Evolutionary conservation across 2,329 filamentous ascomycete species (phyloP), one percentile per base, ranked within the genome.

Genomic region (Hypoxylon sp.): DNA sequence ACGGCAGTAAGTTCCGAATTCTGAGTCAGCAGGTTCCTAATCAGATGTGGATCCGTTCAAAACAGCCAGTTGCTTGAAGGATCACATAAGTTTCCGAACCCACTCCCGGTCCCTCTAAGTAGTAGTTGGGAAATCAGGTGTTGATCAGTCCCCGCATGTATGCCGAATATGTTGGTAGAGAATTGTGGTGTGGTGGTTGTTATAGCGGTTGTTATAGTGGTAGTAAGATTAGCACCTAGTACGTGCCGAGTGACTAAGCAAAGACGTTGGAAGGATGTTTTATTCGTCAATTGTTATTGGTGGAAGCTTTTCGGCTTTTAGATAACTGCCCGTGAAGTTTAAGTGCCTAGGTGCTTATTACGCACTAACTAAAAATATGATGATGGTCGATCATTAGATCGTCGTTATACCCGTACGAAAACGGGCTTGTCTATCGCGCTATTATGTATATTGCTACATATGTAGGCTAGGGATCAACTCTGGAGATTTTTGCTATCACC

Each of bases 191-290:
- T 36, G 11, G 34, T 36, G 5, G 34, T 36, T 25, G 6, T 25
- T 25, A 30, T 30, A 30, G 28, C 6, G 28, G 28, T 30, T 30
- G 28, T 30, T 14, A 14, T 38, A 38, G 14, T 38, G 34, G 51
- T 43, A 5, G 23, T 19, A 28, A 45, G 25, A 46, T 25, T 34
- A n/a, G 21, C 46, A 14, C 41, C 28, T 30, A 9, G 5, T 23
- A 56, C 52, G n/a, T 56, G 38, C 9, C 25, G 25, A 17, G 53
- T 56, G 53, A 56, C 53, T 46, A 56, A 56, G 28, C 38, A 25
- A 25, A 23, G 17, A 28, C 5, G 23, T 11, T 11, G 25, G 38
- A 17, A 23, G 52, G 17, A 19, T 43, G 17, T 19, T 19, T 43
- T 19, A 43, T 43, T 32, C 14, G 3, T n/a, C 6, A 21, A 7